Conservation (phyloP, 352 stramenopile genomes). For the Vaucheria bursata region DNA sequence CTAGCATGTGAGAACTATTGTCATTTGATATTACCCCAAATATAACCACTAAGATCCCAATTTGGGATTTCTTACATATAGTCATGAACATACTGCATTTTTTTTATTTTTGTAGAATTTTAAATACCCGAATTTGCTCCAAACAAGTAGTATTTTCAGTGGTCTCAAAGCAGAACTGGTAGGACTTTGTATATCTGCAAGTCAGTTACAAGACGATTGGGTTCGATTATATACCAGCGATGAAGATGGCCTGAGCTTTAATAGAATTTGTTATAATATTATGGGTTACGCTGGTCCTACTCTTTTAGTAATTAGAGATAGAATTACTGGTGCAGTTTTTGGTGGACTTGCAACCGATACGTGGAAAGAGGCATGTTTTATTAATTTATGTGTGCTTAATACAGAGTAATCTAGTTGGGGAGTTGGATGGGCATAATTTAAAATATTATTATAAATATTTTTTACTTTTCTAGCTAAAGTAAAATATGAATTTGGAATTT, state of each 20-base stretch:
- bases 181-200: conserved; percentile 25
- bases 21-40: too few species aligned
- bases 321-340: conserved; percentile 40
- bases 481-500: too few species aligned
- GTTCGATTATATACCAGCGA: conserved; percentile 45
- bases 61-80: not conserved
- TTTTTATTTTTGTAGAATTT: not conserved
- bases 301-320: conserved; percentile 39
- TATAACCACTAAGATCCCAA: too few species aligned
- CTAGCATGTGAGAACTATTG: not conserved
- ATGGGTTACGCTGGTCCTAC: conserved; percentile 43
- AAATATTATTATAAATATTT: too few species aligned
- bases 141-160: conserved; percentile 27
- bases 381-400: too few species aligned
- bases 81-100: not conserved
- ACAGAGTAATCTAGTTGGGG: too few species aligned
- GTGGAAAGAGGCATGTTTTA: conserved; percentile 37
- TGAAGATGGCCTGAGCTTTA: conserved; percentile 45
- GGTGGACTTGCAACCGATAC: conserved; percentile 29
- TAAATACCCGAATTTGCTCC: conserved; percentile 18
- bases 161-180: conserved; percentile 22
- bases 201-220: conserved; percentile 30
- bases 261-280: conserved; percentile 38
- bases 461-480: too few species aligned
- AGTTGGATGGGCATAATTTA: too few species aligned